Evolutionary conservation across 75 land plant species (phyloP).

Genomic region (Pinus tabuliformis): DNA sequence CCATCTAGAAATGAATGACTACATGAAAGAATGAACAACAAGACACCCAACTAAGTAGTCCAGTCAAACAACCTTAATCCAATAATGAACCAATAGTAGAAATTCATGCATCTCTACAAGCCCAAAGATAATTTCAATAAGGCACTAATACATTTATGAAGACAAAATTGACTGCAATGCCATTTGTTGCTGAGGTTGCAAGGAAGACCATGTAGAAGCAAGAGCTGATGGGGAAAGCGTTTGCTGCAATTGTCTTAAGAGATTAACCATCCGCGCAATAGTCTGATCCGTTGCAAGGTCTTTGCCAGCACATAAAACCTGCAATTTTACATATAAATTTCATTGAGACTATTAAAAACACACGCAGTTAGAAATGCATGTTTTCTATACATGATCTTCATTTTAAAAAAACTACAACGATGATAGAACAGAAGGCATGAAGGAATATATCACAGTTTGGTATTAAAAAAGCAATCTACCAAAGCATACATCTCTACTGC

Average conservation of each 20-base stretch:
- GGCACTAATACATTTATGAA: constrained; percentile 11
- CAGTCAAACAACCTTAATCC: constrained; percentile 2
- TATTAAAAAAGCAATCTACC: background rate
- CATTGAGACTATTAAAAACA: background rate
- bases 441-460: background rate
- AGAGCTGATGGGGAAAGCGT: constrained; percentile 84
- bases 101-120: background rate
- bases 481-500: no score
- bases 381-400: background rate
- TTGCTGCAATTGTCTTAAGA: constrained; percentile 84
- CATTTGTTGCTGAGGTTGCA: constrained; percentile 94
- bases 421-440: background rate
- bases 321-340: constrained; percentile 2
- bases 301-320: constrained; percentile 80
- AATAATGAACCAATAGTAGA: background rate
- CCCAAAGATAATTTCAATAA: background rate
- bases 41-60: constrained; percentile 6
- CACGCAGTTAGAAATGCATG: background rate
- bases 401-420: background rate
- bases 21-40: constrained; percentile 9
- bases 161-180: constrained; percentile 84
- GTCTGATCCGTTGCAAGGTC: constrained; percentile 90
- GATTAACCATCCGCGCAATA: constrained; percentile 71
- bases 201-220: constrained; percentile 86
- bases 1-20: constrained; percentile 6